Base-by-base conservation (phyloP, 768 basidiomycete genomes). In the Mycena amicta region DNA sequence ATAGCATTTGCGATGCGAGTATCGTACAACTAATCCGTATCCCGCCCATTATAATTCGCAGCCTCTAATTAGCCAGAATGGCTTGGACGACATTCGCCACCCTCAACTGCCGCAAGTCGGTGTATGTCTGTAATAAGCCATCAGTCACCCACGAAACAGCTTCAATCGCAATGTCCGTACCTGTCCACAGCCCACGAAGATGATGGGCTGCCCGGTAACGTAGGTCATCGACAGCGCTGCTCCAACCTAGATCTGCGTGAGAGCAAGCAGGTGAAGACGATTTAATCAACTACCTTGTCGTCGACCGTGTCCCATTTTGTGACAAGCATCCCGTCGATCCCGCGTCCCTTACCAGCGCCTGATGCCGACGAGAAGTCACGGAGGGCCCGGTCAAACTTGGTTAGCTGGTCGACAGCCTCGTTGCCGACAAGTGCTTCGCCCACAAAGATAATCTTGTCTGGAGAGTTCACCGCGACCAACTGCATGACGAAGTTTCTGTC, bases 281-380 rank as follows among this genome's bases (percentile, higher is more conserved):
- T n/a, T n/a, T n/a, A n/a, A n/a, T n/a, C n/a, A n/a, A n/a, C n/a
- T n/a, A n/a, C n/a, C 84, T 95, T 95, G 75, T 95, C 93, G 67
- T 95, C 93, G 22, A 98, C 97, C 1, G 96, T 98, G 68, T 99
- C 97, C 89, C 97, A 98, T 74, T 99, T 99, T 29, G 97, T 99
- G 57, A 99, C 86, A 43, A 99, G 79, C 90, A 97, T 98, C 25
- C 96, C 97, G 70, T 99, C 97, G 60, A 99, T 96, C 4, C 97
- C 97, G 22, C 97, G 85, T 50, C 89, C 89, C 70, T 86, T 86
- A 18, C 85, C 85, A 27, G 78, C 74, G 11, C 84, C 83, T 0
- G 86, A 83, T 5, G 85, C 83, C 18, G 88, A 84, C 5, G 94
- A 94, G 68, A 98, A 98, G 69, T 99, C 95, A 23, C 90, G 87